Conservation (phyloP, 2,329 filamentous ascomycete genomes). For the Cercospora nicotianae region DNA sequence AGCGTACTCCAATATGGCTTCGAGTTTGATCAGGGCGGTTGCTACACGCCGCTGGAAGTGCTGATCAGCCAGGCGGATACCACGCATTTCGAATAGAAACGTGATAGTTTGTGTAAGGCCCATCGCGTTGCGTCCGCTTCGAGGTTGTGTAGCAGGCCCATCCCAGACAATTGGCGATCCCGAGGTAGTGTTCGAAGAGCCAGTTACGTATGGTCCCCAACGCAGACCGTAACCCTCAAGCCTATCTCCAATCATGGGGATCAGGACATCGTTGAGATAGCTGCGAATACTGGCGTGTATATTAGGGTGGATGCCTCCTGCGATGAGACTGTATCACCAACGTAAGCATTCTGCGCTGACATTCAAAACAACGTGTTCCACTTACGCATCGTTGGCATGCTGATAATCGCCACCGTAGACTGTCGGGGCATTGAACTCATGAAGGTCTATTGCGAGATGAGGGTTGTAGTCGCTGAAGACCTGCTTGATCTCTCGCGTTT, state of each 20-base stretch:
- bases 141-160: slow-evolving; percentile 15
- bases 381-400: slow-evolving; percentile 38
- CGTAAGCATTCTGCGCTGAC: neutral
- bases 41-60: slow-evolving; percentile 38
- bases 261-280: slow-evolving; percentile 37
- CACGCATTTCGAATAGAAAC: slow-evolving; percentile 41
- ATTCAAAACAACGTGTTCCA: neutral
- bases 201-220: slow-evolving; percentile 41
- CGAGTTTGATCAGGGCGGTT: slow-evolving; percentile 38
- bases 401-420: slow-evolving; percentile 36
- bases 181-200: slow-evolving; percentile 19
- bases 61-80: slow-evolving; percentile 41
- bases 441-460: slow-evolving; percentile 41
- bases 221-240: slow-evolving; percentile 35
- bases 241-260: slow-evolving; percentile 31
- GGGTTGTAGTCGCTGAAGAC: slow-evolving; percentile 38
- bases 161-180: slow-evolving; percentile 23
- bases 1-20: slow-evolving; percentile 40
- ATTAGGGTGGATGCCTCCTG: slow-evolving; percentile 34
- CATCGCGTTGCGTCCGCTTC: slow-evolving; percentile 36
- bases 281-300: slow-evolving; percentile 35
- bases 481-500: slow-evolving; percentile 39
- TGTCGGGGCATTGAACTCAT: slow-evolving; percentile 39
- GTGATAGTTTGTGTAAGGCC: slow-evolving; percentile 40
- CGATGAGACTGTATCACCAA: slow-evolving; percentile 29